phyloP scores from a whole-genome alignment of 495 filamentous ascomycete genomes.

The Hyaloscypha finlandica region DNA sequence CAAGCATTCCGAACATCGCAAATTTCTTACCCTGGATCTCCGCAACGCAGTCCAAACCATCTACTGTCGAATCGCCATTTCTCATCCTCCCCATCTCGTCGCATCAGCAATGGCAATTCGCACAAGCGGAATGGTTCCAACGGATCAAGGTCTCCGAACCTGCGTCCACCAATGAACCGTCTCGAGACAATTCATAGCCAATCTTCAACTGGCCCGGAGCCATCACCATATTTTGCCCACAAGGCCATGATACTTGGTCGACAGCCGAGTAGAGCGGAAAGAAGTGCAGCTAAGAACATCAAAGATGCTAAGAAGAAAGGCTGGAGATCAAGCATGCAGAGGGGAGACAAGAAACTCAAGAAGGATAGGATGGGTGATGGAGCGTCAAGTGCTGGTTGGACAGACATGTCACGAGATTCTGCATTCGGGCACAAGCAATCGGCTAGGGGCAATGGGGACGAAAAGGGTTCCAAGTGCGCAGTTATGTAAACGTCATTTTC shows the following conservation, averaged over 20 bases:
- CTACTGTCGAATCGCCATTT: constrained; percentile 46
- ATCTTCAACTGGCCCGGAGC: constrained; percentile 29
- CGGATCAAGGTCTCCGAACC: constrained; percentile 35
- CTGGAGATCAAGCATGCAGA: constrained; percentile 49
- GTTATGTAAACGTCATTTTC: constrained; percentile 16
- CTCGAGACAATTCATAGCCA: constrained; percentile 52
- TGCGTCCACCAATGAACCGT: constrained; percentile 48
- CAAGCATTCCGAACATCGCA: constrained; percentile 21
- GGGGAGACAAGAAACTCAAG: constrained; percentile 33
- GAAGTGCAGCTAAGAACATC: constrained; percentile 56
- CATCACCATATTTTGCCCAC: constrained; percentile 20
- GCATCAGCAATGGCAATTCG: constrained; percentile 38
- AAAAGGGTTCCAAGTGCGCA: not conserved
- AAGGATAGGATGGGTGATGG: constrained; percentile 43
- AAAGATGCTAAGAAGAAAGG: constrained; percentile 54
- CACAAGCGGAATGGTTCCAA: constrained; percentile 40
- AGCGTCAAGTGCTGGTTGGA: constrained; percentile 46
- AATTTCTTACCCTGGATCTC: constrained; percentile 30
- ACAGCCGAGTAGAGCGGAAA: constrained; percentile 51
- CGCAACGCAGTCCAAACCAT: constrained; percentile 32
- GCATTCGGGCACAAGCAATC: not conserved
- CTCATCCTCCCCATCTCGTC: constrained; percentile 41
- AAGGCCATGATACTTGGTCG: constrained; percentile 35
- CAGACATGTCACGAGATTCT: constrained; percentile 38
- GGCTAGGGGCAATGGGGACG: not conserved